These are phyloP conservation scores for Auricularia sp. DNA, from an alignment of 768 basidiomycete species.

Conservation along the genomic window DNA sequence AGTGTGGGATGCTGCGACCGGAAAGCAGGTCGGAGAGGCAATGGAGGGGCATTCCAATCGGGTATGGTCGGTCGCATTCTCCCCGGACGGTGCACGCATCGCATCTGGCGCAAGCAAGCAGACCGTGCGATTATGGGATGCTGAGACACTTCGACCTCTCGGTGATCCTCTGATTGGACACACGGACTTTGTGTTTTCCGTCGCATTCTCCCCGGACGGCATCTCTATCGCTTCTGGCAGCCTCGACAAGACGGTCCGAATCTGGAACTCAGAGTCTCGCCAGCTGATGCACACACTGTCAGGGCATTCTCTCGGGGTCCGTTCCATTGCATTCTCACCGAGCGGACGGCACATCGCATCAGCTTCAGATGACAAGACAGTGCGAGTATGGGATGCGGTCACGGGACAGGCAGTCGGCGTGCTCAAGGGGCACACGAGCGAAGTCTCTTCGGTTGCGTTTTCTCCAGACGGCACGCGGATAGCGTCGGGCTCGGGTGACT, in stretches of 20 bases:
- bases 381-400: conserved; percentile 25
- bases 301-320: conserved; percentile 9
- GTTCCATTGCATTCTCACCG: conserved; percentile 17
- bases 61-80: too few species aligned
- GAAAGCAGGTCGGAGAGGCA: too few species aligned
- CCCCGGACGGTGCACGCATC: too few species aligned
- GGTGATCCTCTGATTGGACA: conserved; percentile 8
- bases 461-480: conserved; percentile 20
- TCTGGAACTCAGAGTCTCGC: conserved; percentile 19
- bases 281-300: neutral
- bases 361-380: conserved; percentile 16
- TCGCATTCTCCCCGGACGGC: neutral
- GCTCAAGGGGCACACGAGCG: conserved; percentile 15
- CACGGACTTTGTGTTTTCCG: neutral
- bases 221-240: conserved; percentile 10
- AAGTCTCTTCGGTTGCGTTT: conserved; percentile 20
- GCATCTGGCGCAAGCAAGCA: too few species aligned
- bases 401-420: conserved; percentile 20
- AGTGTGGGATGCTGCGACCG: too few species aligned
- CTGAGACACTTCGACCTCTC: conserved; percentile 11
- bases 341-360: conserved; percentile 22
- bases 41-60: too few species aligned
- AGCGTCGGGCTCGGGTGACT: too few species aligned
- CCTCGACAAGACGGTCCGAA: conserved; percentile 19
- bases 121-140: too few species aligned